Percentiles rank a stretch among this genome's conserved stretches.
Conservation (phyloP, 140 eudicot species). For the Oenanthe javanica region DNA sequence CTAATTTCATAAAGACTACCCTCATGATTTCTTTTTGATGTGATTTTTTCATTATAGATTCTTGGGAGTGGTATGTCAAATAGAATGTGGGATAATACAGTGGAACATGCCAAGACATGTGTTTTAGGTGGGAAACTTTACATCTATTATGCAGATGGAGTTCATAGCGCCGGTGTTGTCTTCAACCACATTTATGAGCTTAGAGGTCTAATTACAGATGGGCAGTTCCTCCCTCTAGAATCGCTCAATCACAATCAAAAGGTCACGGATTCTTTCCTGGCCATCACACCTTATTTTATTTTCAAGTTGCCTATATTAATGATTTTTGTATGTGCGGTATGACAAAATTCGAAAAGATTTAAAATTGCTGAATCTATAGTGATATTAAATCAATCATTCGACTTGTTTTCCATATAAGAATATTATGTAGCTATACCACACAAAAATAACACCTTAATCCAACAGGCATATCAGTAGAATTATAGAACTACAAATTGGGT, state of each 20-base stretch:
- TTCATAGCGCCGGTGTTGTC: constrained; percentile 44
- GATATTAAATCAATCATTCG: neutral
- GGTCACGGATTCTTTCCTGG: constrained; percentile 20
- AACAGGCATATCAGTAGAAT: neutral
- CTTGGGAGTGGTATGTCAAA: constrained; percentile 72
- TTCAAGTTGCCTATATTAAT: neutral
- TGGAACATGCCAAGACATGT: constrained; percentile 69
- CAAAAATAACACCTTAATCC: neutral
- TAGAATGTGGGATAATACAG: constrained; percentile 70
- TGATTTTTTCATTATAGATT: constrained; percentile 23
- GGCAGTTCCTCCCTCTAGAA: constrained; percentile 45
- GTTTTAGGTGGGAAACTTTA: constrained; percentile 59
- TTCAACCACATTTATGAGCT: constrained; percentile 61
- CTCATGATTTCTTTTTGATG: constrained; percentile 3
- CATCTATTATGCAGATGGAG: constrained; percentile 50
- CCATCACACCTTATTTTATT: neutral
- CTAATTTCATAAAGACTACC: neutral
- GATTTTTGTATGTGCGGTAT: neutral
- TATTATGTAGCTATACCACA: neutral
- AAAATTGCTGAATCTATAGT: neutral
- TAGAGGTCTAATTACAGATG: constrained; percentile 50
- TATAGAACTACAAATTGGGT: neutral
- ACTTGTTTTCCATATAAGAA: neutral
- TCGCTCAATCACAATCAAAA: constrained; percentile 51
- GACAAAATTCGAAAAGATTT: neutral